Base-by-base conservation (phyloP, 208 protist species). In the Tetramitus jugosus region DNA sequence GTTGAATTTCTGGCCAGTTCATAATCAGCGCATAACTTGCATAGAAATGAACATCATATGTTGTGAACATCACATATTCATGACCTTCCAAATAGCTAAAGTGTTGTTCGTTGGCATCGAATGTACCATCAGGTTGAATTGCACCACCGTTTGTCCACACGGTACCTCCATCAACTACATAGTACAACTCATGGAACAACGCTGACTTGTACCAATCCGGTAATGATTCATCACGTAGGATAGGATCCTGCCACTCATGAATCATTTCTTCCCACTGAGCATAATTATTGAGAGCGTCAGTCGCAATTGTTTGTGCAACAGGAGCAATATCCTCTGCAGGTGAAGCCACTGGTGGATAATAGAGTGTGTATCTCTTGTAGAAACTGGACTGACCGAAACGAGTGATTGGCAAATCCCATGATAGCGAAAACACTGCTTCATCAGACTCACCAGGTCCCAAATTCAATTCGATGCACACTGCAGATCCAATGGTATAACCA, bases 1-100 rank as follows among this genome's bases (percentile, higher is more conserved):
- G 40, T 39, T 89, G 83, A 0, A 91, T 60, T 0, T 60, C 67
- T 31, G 88, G 88, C 86, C 86, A 91, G 0, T 84, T 45, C 17
- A 80, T 81, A 6, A 72, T 68, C 33, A 91, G 53, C 13, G 88
- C 88, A 69, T 83, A 87, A 7, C 69, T 82, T 13, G 87, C 84
- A 72, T 91, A 91, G 35, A 91, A 91, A 56, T 89, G 86, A 23
- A 90, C 87, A 35, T 91, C 88, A 61, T 89, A 91, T 0, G 88
- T 89, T 65, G 89, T 90, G 67, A 85, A 87, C 80, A 91, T 87
- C 6, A 85, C 33, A 69, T 90, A 87, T 61, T 91, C 83, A 35
- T 79, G 53, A 33, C 85, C 84, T 45, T 91, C 87, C 3, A 89
- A 42, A 72, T 91, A 90, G 35, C 2, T 33, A 67, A 67, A 67